phyloP scores from a whole-genome alignment of 768 basidiomycete species.

The Phanerodontia chrysosporium region DNA sequence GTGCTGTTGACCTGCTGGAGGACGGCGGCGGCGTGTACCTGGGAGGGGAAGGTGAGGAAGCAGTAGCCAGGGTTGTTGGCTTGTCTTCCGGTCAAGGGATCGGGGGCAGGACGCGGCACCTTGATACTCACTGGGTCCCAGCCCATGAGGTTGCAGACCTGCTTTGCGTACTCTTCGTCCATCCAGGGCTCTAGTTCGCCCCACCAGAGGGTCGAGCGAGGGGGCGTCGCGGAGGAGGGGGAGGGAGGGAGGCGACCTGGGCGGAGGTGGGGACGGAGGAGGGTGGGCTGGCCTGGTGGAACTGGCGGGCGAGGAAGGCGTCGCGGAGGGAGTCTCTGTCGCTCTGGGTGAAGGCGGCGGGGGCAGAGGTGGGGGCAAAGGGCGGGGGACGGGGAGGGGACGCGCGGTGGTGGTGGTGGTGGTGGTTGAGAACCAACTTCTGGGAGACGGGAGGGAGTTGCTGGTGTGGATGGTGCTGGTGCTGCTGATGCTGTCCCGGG shows the following conservation, averaged over 20 bases:
- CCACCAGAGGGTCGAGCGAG: slow-evolving; percentile 74
- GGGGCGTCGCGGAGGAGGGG: slow-evolving; percentile 16
- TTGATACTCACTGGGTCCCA: slow-evolving; percentile 79
- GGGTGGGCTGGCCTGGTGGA: slow-evolving; percentile 21
- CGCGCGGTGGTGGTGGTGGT: slow-evolving; percentile 24
- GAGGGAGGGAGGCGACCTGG: slow-evolving; percentile 23
- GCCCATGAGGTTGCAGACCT: slow-evolving; percentile 81
- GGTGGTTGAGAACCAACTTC: slow-evolving; percentile 26
- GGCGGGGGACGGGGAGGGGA: slow-evolving; percentile 22
- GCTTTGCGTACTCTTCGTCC: slow-evolving; percentile 93
- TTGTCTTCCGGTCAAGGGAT: slow-evolving; percentile 54
- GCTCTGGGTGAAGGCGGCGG: slow-evolving; percentile 15
- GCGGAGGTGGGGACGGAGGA: slow-evolving; percentile 23
- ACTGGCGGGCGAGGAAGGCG: slow-evolving; percentile 15
- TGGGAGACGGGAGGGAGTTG: slow-evolving; percentile 10
- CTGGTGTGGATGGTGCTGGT: slow-evolving; percentile 23
- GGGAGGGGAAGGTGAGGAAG: slow-evolving; percentile 80
- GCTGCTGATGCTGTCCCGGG: slow-evolving; percentile 16
- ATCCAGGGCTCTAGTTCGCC: slow-evolving; percentile 92
- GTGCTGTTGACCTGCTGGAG: slow-evolving; percentile 59
- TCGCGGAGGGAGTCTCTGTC: slow-evolving; percentile 19
- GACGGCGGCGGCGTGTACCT: slow-evolving; percentile 64
- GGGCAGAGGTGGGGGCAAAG: slow-evolving; percentile 16
- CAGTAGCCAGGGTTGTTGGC: slow-evolving; percentile 86
- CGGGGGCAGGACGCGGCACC: slow-evolving; percentile 61